These are phyloP conservation scores for Leccinum brunneo-olivaceum DNA, from an alignment of 1,284 basidiomycete genomes.

Conservation along the genomic window DNA sequence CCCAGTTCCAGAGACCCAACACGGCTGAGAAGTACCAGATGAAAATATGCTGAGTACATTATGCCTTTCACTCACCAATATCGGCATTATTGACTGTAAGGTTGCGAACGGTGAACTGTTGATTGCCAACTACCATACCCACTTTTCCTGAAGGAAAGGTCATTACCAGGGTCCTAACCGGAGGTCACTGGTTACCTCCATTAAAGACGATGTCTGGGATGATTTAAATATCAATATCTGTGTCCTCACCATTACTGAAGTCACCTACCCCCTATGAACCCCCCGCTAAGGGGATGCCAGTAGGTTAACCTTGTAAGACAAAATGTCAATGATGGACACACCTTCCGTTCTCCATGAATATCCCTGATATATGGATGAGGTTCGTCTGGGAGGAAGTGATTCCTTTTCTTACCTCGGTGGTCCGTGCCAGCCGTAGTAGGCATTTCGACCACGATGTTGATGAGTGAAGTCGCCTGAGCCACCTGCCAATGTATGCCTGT, in stretches of 20 bases:
- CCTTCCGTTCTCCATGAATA: constrained; percentile 61
- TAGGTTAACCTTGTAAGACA: background rate
- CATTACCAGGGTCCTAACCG: background rate
- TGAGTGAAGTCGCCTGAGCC: constrained; percentile 69
- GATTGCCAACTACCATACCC: constrained; percentile 45
- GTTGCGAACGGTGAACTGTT: constrained; percentile 52
- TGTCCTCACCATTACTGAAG: background rate
- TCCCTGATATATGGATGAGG: constrained; percentile 10
- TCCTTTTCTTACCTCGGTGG: constrained; percentile 36
- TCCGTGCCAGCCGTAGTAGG: constrained; percentile 35
- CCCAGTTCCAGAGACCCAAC: constrained; percentile 43
- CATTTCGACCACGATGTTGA: constrained; percentile 48
- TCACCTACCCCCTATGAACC: constrained; percentile 45
- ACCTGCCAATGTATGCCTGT: constrained; percentile 76
- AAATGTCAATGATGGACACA: constrained; percentile 36
- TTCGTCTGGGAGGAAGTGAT: background rate
- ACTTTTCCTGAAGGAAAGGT: constrained; percentile 27
- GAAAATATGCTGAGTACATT: background rate
- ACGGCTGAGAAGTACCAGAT: constrained; percentile 26
- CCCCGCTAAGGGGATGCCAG: constrained; percentile 34
- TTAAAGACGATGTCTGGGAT: constrained; percentile 44
- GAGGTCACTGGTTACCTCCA: constrained; percentile 28
- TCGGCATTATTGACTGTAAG: constrained; percentile 45
- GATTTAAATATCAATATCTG: constrained; percentile 8
- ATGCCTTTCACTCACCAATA: constrained; percentile 27